A percentile compares a stretch with the other conserved stretches of the same genome.
These are phyloP conservation scores for Crithidia expoeki DNA, from an alignment of 208 protist genomes.

Conservation along the genomic window DNA sequence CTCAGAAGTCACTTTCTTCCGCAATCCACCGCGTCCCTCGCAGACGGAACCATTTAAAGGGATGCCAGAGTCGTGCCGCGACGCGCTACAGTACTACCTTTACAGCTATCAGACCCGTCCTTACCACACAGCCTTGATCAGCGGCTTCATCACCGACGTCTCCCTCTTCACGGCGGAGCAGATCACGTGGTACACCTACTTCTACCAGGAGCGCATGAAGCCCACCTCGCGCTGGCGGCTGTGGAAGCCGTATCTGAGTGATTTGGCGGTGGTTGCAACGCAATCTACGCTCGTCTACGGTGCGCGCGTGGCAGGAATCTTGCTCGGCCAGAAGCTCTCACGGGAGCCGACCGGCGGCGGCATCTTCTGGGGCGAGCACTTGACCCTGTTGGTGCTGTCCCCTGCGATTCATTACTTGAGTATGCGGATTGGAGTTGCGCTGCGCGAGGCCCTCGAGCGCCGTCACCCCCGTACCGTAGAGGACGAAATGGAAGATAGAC, in stretches of 20 bases:
- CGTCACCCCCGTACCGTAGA: constrained; percentile 48
- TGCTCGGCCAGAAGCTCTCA: constrained; percentile 33
- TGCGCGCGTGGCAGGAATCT: constrained; percentile 41
- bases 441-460: constrained; percentile 40
- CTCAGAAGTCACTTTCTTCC: constrained; percentile 15
- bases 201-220: constrained; percentile 36
- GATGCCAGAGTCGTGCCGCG: constrained; percentile 42
- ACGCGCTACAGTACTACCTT: constrained; percentile 54
- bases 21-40: constrained; percentile 20
- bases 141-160: constrained; percentile 49
- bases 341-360: constrained; percentile 37
- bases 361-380: constrained; percentile 64
- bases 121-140: constrained; percentile 45
- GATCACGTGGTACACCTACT: constrained; percentile 39
- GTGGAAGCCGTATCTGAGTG: constrained; percentile 46
- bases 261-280: constrained; percentile 12
- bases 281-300: constrained; percentile 35
- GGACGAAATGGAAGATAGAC: constrained; percentile 56
- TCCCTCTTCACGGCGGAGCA: constrained; percentile 48
- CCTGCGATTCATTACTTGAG: constrained; percentile 37
- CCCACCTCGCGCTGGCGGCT: constrained; percentile 59
- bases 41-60: constrained; percentile 22
- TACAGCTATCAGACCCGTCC: constrained; percentile 44
- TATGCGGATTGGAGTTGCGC: background rate
- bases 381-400: constrained; percentile 29